Conservation (phyloP, 306 rosid genomes). For the Canavalia gladiata region DNA sequence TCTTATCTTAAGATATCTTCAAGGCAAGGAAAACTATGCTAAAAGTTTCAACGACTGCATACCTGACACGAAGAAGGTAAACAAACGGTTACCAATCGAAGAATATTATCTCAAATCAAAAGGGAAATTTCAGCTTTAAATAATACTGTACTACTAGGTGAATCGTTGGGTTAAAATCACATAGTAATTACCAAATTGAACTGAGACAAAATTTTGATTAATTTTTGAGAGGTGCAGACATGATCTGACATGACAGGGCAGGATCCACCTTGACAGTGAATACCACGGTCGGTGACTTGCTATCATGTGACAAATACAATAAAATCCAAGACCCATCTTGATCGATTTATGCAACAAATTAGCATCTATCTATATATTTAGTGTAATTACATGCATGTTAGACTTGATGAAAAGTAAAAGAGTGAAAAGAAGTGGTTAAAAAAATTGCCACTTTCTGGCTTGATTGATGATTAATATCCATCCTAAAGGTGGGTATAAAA, state of each 20-base stretch:
- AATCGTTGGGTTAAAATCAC: neutral
- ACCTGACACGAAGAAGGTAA: neutral
- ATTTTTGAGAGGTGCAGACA: conserved; percentile 6
- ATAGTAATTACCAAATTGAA: conserved; percentile 15
- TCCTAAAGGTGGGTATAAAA: neutral
- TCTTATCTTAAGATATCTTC: neutral
- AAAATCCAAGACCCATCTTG: conserved; percentile 27
- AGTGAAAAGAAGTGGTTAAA: neutral
- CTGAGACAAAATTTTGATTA: neutral
- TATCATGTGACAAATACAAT: conserved; percentile 35
- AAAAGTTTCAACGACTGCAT: neutral
- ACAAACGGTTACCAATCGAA: neutral
- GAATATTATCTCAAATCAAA: neutral
- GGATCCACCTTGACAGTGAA: neutral
- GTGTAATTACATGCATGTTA: neutral
- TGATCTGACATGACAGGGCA: conserved; percentile 42
- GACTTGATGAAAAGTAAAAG: neutral
- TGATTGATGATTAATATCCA: conserved; percentile 3
- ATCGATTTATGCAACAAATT: conserved; percentile 4
- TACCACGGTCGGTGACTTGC: conserved; percentile 21
- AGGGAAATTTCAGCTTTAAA: neutral
- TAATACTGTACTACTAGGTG: neutral
- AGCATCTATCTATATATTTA: neutral
- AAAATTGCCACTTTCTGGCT: neutral
- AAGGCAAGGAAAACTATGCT: neutral